phyloP scores from a whole-genome alignment of 2,329 filamentous ascomycete species.

The Claviceps africana region DNA sequence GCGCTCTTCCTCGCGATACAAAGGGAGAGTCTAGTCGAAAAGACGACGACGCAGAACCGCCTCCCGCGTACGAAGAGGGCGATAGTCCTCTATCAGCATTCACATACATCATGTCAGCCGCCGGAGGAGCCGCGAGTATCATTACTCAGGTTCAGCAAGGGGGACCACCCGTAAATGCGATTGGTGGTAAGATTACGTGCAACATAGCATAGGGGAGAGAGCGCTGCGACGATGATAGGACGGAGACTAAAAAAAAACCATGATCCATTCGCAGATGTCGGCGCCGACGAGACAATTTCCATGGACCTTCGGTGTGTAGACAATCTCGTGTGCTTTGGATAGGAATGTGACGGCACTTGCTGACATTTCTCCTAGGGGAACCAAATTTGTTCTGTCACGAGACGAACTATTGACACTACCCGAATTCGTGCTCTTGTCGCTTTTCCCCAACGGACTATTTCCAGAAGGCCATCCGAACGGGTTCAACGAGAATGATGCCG shows the following conservation, averaged over 20 bases:
- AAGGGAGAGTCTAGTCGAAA: constrained; percentile 66
- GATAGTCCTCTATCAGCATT: constrained; percentile 85
- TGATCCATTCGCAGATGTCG: constrained; percentile 43
- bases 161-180: constrained; percentile 73
- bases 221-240: neutral
- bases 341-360: constrained; percentile 13
- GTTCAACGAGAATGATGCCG: constrained; percentile 83
- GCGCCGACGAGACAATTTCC: constrained; percentile 84
- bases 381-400: constrained; percentile 81
- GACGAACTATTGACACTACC: constrained; percentile 91
- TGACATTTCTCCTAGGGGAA: constrained; percentile 49
- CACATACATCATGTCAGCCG: constrained; percentile 93
- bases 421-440: constrained; percentile 92
- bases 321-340: neutral
- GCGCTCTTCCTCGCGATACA: constrained; percentile 65
- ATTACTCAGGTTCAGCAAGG: constrained; percentile 98
- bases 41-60: constrained; percentile 75
- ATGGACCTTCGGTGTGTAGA: constrained; percentile 72
- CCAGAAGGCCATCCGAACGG: constrained; percentile 92
- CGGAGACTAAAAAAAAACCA: neutral
- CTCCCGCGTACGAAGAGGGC: constrained; percentile 91
- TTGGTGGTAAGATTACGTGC: constrained; percentile 51
- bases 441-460: constrained; percentile 96
- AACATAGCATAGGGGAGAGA: neutral
- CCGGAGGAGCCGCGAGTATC: constrained; percentile 93